Conservation (phyloP, 148 eudicot genomes). For the Chenopodium album region DNA sequence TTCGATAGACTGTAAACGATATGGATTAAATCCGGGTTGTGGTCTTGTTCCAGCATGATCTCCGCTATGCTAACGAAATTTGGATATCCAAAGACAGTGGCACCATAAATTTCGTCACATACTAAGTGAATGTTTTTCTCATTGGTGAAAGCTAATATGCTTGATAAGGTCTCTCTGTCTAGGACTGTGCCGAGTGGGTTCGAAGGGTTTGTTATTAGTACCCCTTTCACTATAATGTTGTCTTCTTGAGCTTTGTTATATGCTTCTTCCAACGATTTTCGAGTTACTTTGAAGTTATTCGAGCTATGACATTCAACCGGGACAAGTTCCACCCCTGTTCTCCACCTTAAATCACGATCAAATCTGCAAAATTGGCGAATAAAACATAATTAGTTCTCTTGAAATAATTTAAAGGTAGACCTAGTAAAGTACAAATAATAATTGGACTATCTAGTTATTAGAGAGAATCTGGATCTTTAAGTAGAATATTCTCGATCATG, state of each 20-base stretch:
- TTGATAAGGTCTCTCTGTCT: conserved; percentile 30
- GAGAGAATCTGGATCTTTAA: not conserved
- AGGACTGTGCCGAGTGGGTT: conserved; percentile 51
- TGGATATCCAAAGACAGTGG: conserved; percentile 32
- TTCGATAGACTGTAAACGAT: conserved; percentile 52
- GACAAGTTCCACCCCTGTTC: conserved; percentile 45
- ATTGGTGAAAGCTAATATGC: conserved; percentile 32
- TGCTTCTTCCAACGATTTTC: conserved; percentile 39
- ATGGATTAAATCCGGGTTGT: conserved; percentile 40
- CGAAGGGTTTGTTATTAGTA: conserved; percentile 53
- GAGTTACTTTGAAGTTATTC: conserved; percentile 40
- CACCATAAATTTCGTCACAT: conserved; percentile 41
- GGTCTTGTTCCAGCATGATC: conserved; percentile 20
- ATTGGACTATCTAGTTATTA: not conserved
- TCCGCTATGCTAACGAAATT: conserved; percentile 34
- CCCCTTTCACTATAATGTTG: conserved; percentile 38
- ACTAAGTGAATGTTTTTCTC: conserved; percentile 45
- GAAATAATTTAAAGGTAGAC: not conserved
- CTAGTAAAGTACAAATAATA: not conserved
- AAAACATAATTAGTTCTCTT: not conserved
- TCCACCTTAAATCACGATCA: conserved; percentile 54
- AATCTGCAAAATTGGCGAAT: conserved; percentile 36
- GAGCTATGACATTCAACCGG: conserved; percentile 44
- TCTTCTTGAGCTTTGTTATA: conserved; percentile 36
- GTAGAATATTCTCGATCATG: not conserved